Evolutionary conservation across 2,329 filamentous ascomycete genomes (phyloP), one percentile per base, ranked within the genome.

Genomic region (Microdochium nivale): DNA sequence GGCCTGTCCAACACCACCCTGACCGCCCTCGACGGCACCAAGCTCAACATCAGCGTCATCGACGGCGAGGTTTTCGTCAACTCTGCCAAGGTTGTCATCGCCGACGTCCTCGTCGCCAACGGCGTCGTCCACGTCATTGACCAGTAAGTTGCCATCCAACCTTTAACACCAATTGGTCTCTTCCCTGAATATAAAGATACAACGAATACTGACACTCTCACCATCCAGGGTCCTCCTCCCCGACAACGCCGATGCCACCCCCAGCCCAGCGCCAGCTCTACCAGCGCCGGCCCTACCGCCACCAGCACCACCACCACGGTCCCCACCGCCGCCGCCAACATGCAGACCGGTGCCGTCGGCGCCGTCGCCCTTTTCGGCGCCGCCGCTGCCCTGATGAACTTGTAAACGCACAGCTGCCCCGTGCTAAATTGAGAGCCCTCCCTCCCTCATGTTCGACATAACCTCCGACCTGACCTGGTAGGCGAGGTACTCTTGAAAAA

Each of bases 81-180:
- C 59, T 65, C 69, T 1, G 79, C 79, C 2, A 68, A 70, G 54
- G 69, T 83, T 27, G 65, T 75, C 2, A 62, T 68, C 2, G 64
- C 72, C 1, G 71, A 83, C 59, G 65, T 79, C 2, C 63, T 83
- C 4, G 64, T 76, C 14, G 68, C 68, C 33, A 82, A 82, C 55
- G 80, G 80, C 25, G 79, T 83, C 1, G 63, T 80, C 2, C 79
- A 83, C 57, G 69, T 82, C 14, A 70, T 82, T 40, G 80, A 86
- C 59, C 70, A 71, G 78, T 78, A 65, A 62, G 74, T 65, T 2
- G 47, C 16, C 3, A n/a, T 4, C 16, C 10, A 16, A 10, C 25
- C 44, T 37, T 25, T 2, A 16, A 16, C 19, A 40, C 35, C 19
- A 5, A 5, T 11, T 30, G 27, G 27, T 30, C 5, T 30, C n/a